These are phyloP conservation scores for Leccinum fibrillosum DNA, from an alignment of 768 basidiomycete species.

Conservation along the genomic window DNA sequence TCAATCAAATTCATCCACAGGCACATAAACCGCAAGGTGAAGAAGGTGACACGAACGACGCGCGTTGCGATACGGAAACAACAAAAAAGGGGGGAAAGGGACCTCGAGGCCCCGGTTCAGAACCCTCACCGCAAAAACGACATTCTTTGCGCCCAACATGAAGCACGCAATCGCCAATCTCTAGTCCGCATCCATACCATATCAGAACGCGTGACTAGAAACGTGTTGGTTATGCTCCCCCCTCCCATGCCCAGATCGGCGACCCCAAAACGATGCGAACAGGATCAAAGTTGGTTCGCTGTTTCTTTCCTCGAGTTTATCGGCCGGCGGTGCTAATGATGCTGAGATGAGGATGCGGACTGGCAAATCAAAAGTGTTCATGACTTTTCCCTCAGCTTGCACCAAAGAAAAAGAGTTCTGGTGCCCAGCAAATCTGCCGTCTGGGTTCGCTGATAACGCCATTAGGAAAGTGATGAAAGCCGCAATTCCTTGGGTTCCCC, in stretches of 20 bases:
- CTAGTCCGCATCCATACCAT: neutral
- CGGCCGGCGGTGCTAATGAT: neutral
- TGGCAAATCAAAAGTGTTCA: slow-evolving; percentile 5
- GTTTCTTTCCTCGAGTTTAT: neutral
- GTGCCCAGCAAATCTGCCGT: slow-evolving; percentile 9
- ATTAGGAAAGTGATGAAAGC: slow-evolving; percentile 14
- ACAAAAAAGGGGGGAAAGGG: neutral
- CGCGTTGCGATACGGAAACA: neutral
- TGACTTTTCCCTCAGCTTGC: neutral
- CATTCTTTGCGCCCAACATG: slow-evolving; percentile 13
- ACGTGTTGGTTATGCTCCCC: slow-evolving; percentile 11
- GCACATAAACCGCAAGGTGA: slow-evolving; percentile 2
- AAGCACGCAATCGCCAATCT: slow-evolving; percentile 1
- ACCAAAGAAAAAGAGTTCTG: neutral
- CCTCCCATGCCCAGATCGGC: slow-evolving; percentile 7
- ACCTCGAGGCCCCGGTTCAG: slow-evolving; percentile 10
- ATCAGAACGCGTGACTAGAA: slow-evolving; percentile 14
- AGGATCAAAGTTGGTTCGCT: slow-evolving; percentile 1
- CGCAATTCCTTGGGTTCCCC: slow-evolving; percentile 7
- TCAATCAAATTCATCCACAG: neutral
- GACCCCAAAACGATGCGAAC: neutral
- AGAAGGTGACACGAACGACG: neutral
- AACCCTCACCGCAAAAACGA: slow-evolving; percentile 5
- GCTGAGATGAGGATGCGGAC: slow-evolving; percentile 3
- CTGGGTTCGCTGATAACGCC: slow-evolving; percentile 18